Evolutionary conservation across 768 basidiomycete genomes (phyloP).

Genomic region (Candolleomyces eurysporus): DNA sequence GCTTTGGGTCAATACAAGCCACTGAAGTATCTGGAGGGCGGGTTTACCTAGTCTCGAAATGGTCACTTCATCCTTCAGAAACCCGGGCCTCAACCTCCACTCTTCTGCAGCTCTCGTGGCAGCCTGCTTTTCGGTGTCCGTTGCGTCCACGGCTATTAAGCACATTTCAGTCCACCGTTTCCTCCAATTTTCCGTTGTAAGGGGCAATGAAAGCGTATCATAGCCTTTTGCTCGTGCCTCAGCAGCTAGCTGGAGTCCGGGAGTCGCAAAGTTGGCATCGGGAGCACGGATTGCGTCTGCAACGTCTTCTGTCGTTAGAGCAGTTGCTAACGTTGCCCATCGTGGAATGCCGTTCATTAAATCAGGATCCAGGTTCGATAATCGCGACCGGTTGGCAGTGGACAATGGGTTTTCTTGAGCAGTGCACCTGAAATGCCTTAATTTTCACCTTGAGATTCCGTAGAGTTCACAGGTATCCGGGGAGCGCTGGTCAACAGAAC

Average conservation of each 20-base stretch:
- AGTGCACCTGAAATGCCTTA: neutral
- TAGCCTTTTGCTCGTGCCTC: slow-evolving; percentile 68
- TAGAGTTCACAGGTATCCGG: neutral
- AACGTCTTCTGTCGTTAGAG: slow-evolving; percentile 42
- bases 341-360: slow-evolving; percentile 6
- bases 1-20: neutral
- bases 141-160: slow-evolving; percentile 45
- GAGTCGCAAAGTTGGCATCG: slow-evolving; percentile 33
- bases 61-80: slow-evolving; percentile 82
- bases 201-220: slow-evolving; percentile 73
- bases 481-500: neutral
- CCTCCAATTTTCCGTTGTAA: slow-evolving; percentile 88
- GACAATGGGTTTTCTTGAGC: too few relatives aligned
- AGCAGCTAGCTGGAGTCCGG: slow-evolving; percentile 48
- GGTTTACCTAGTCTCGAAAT: slow-evolving; percentile 83
- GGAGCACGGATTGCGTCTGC: slow-evolving; percentile 23
- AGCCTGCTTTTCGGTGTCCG: slow-evolving; percentile 34
- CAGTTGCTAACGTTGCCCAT: slow-evolving; percentile 41
- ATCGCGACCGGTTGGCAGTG: neutral
- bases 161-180: slow-evolving; percentile 90
- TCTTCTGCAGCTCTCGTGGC: slow-evolving; percentile 71
- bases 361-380: neutral
- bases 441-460: neutral
- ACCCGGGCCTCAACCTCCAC: slow-evolving; percentile 84
- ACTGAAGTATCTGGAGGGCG: slow-evolving; percentile 8